Percentiles rank a stretch among this genome's conserved stretches.
These are phyloP conservation scores for Vigna angularis DNA, from an alignment of 306 rosid species.

Conservation along the genomic window DNA sequence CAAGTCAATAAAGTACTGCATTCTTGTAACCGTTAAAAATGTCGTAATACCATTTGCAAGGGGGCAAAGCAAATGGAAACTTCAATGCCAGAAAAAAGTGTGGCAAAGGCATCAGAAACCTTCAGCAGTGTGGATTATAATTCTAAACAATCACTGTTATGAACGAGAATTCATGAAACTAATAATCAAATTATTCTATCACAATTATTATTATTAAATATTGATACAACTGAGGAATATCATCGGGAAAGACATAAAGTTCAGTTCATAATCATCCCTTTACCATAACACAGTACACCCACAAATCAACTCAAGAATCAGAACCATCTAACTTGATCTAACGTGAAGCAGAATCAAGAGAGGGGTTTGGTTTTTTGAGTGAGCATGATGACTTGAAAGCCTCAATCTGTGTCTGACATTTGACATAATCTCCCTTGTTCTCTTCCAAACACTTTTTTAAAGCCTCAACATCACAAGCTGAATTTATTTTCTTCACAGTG, in stretches of 20 bases:
- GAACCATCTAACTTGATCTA: conserved; percentile 10
- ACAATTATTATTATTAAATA: neutral
- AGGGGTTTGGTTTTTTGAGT: conserved; percentile 58
- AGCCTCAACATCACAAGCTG: conserved; percentile 77
- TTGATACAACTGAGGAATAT: conserved; percentile 9
- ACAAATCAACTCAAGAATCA: conserved; percentile 6
- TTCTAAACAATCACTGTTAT: conserved; percentile 16
- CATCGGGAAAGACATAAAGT: neutral
- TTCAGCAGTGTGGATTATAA: conserved; percentile 20
- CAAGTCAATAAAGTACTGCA: neutral
- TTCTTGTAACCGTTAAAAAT: no score
- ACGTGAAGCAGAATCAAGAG: conserved; percentile 49
- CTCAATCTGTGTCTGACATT: conserved; percentile 82
- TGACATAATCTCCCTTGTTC: conserved; percentile 79
- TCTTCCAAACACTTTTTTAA: conserved; percentile 88
- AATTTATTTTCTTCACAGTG: conserved; percentile 53
- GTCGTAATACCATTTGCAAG: neutral
- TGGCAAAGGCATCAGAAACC: conserved; percentile 14
- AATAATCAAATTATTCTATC: conserved; percentile 16
- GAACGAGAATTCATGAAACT: neutral
- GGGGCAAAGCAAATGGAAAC: no score
- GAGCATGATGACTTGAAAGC: conserved; percentile 84
- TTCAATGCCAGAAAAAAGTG: no score
- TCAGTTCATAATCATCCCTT: neutral
- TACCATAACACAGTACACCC: neutral